Evolutionary conservation across 768 basidiomycete genomes (phyloP).

Genomic region (Steccherinum ochraceum): DNA sequence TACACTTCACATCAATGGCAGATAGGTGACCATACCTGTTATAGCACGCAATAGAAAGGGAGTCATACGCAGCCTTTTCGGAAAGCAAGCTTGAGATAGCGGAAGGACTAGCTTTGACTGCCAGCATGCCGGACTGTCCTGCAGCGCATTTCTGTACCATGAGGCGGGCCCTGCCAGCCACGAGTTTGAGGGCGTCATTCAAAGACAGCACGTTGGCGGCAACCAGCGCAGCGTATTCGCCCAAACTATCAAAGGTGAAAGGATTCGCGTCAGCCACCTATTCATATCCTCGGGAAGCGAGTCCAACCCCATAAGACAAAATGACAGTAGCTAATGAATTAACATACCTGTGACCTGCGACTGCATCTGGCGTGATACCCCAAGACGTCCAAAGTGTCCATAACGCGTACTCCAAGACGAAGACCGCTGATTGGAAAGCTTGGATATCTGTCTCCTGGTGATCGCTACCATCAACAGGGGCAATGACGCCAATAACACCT

Average conservation of each 20-base stretch:
- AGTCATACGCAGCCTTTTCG: conserved; percentile 6
- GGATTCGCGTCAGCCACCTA: too few species aligned
- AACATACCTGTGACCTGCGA: conserved; percentile 67
- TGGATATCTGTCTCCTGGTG: conserved; percentile 28
- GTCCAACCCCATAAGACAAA: not conserved
- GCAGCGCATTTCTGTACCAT: conserved; percentile 43
- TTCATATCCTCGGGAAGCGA: not conserved
- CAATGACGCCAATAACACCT: conserved; percentile 38
- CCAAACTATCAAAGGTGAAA: conserved; percentile 42
- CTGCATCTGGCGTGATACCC: conserved; percentile 55
- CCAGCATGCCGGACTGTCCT: conserved; percentile 54
- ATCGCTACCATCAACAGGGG: conserved; percentile 8
- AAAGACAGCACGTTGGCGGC: conserved; percentile 53
- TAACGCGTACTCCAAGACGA: conserved; percentile 59
- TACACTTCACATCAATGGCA: not conserved
- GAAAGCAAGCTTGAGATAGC: conserved; percentile 18
- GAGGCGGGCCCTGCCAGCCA: conserved; percentile 52
- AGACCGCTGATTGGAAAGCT: conserved; percentile 46
- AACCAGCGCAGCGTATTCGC: conserved; percentile 70
- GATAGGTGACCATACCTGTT: conserved; percentile 32
- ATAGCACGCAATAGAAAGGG: conserved; percentile 45
- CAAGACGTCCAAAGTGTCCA: conserved; percentile 61
- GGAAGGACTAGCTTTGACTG: conserved; percentile 35
- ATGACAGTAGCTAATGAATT: not conserved
- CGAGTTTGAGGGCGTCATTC: conserved; percentile 48